Percentiles rank a stretch among this genome's conserved stretches.
Conservation (phyloP, 1,139 yeast genomes). For the Groenewaldozyma sp. region DNA sequence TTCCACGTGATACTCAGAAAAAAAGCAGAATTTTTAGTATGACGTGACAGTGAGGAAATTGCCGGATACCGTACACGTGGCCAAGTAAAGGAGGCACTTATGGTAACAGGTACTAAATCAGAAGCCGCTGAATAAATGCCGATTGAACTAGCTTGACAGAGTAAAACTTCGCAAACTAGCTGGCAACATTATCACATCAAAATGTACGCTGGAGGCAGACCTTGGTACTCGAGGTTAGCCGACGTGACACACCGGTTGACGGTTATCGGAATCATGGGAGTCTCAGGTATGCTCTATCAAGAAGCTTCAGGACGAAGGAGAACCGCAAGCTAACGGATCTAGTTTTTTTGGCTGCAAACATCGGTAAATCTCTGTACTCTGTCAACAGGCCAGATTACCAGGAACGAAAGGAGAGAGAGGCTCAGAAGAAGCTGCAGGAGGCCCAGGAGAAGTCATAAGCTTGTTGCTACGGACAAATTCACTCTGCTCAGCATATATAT, state of each 20-base stretch:
- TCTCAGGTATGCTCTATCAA: constrained; percentile 36
- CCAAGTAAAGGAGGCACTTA: no score
- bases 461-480: no score
- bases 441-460: no score
- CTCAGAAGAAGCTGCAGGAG: neutral
- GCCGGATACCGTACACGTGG: no score
- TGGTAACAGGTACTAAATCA: no score
- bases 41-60: no score
- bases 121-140: no score
- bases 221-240: constrained; percentile 68
- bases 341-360: constrained; percentile 4
- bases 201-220: constrained; percentile 37
- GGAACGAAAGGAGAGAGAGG: neutral
- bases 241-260: constrained; percentile 80
- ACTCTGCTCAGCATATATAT: no score
- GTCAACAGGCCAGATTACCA: constrained; percentile 5
- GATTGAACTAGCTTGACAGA: neutral
- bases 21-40: no score
- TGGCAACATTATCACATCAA: neutral
- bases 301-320: neutral
- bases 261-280: constrained; percentile 64
- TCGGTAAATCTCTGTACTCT: constrained; percentile 7
- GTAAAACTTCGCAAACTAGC: neutral
- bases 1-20: no score
- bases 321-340: no score